phyloP scores from a whole-genome alignment of 1,284 basidiomycete species.

The Moesziomyces parantarcticus region DNA sequence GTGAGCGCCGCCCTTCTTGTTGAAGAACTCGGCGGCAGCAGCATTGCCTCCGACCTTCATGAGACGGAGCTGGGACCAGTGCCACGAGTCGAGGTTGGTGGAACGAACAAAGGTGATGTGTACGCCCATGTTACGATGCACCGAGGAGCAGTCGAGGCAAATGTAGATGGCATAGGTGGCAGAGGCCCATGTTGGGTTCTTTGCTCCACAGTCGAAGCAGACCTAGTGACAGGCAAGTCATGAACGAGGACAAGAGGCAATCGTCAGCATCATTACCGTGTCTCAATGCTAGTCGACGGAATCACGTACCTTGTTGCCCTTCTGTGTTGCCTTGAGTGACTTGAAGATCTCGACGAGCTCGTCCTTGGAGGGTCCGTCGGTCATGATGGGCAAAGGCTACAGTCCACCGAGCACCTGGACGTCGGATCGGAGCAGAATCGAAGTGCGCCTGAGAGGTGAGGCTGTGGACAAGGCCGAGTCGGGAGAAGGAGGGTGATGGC shows the following conservation, averaged over 20 bases:
- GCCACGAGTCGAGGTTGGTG: constrained; percentile 96
- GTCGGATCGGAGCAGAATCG: not conserved
- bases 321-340: constrained; percentile 57
- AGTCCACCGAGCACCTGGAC: not conserved
- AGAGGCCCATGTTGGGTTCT: constrained; percentile 97
- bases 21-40: constrained; percentile 89
- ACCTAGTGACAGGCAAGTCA: constrained; percentile 72
- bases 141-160: constrained; percentile 94
- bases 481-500: not conserved
- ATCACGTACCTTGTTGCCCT: constrained; percentile 60
- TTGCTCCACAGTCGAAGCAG: constrained; percentile 96
- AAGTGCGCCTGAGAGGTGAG: too few species aligned
- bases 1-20: constrained; percentile 80
- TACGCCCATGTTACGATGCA: constrained; percentile 96
- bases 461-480: not conserved
- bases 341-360: constrained; percentile 68
- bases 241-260: not conserved
- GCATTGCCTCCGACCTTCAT: constrained; percentile 98
- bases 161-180: constrained; percentile 98
- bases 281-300: not conserved
- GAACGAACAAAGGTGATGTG: constrained; percentile 98
- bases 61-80: constrained; percentile 85
- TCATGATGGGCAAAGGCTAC: constrained; percentile 27
- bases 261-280: constrained; percentile 1
- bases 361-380: constrained; percentile 61